phyloP scores from a whole-genome alignment of 2,329 filamentous ascomycete species.

The Thelonectria olida region DNA sequence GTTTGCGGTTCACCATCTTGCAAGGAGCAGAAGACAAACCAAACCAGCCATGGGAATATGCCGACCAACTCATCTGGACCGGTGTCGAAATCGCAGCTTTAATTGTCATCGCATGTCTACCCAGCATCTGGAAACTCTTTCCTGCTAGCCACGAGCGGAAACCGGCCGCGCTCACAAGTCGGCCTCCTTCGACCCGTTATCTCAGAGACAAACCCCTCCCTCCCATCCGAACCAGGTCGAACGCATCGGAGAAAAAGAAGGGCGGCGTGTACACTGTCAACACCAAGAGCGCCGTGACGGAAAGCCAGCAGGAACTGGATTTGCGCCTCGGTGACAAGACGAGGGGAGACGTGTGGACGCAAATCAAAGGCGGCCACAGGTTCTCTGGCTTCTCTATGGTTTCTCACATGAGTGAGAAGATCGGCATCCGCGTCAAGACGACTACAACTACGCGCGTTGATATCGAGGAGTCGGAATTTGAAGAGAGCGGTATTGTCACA shows the following conservation, averaged over 20 bases:
- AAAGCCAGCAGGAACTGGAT: constrained; percentile 37
- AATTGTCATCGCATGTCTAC: constrained; percentile 53
- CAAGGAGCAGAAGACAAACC: constrained; percentile 44
- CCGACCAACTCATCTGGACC: constrained; percentile 53
- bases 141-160: neutral
- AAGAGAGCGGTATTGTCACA: constrained; percentile 2
- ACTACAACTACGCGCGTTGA: constrained; percentile 24
- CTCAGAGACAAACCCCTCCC: constrained; percentile 7
- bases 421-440: constrained; percentile 37
- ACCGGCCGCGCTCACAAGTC: constrained; percentile 4
- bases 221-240: constrained; percentile 6
- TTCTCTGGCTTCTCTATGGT: constrained; percentile 33
- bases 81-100: constrained; percentile 53
- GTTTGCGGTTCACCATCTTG: constrained; percentile 46
- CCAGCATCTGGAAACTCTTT: constrained; percentile 45
- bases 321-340: constrained; percentile 44
- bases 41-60: constrained; percentile 54
- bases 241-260: constrained; percentile 2
- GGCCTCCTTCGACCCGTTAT: constrained; percentile 31
- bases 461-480: constrained; percentile 4
- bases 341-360: constrained; percentile 43
- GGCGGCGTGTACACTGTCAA: neutral
- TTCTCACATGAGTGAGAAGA: constrained; percentile 29
- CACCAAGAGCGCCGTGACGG: constrained; percentile 17
- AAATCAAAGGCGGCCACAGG: constrained; percentile 40